Conservation (phyloP, 1,284 basidiomycete genomes). For the Ceratorhiza oryzae-sativae region DNA sequence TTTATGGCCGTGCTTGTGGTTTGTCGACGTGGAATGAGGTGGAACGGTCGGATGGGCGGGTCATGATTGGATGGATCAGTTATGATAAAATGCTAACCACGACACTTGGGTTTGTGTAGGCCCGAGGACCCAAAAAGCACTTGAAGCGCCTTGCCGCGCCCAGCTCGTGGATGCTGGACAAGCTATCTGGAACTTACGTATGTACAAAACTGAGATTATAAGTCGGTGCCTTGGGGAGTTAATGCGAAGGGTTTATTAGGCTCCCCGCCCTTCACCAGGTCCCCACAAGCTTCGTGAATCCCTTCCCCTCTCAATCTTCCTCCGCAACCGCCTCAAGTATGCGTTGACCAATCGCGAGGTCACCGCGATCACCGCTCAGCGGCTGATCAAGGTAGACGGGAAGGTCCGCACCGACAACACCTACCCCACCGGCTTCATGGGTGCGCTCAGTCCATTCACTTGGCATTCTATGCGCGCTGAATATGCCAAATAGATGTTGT, state of each 20-base stretch:
- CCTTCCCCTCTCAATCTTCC: constrained; percentile 92
- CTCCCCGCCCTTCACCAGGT: constrained; percentile 95
- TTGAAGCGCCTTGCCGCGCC: constrained; percentile 98
- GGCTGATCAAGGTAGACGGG: constrained; percentile 97
- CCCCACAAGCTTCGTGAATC: constrained; percentile 99
- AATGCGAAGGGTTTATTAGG: constrained; percentile 57
- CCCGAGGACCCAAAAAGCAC: constrained; percentile 99
- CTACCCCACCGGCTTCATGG: constrained; percentile 98
- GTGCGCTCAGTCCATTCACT: constrained; percentile 56
- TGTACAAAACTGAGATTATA: constrained; percentile 51
- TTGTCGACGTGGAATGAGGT: neutral
- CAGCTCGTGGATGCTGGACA: constrained; percentile 99
- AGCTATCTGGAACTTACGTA: constrained; percentile 97
- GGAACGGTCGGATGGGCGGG: constrained; percentile 14
- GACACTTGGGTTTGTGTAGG: constrained; percentile 57
- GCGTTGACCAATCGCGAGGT: constrained; percentile 97
- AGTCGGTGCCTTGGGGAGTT: constrained; percentile 7
- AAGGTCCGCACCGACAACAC: constrained; percentile 99
- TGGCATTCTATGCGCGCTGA: constrained; percentile 18
- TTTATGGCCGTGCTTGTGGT: neutral
- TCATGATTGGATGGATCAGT: constrained; percentile 9
- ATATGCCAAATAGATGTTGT: constrained; percentile 77
- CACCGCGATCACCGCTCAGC: constrained; percentile 92
- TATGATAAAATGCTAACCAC: neutral
- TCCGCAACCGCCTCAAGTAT: constrained; percentile 99